Base-by-base conservation (phyloP, 2,329 filamentous ascomycete species). In the Xylaria sp. region DNA sequence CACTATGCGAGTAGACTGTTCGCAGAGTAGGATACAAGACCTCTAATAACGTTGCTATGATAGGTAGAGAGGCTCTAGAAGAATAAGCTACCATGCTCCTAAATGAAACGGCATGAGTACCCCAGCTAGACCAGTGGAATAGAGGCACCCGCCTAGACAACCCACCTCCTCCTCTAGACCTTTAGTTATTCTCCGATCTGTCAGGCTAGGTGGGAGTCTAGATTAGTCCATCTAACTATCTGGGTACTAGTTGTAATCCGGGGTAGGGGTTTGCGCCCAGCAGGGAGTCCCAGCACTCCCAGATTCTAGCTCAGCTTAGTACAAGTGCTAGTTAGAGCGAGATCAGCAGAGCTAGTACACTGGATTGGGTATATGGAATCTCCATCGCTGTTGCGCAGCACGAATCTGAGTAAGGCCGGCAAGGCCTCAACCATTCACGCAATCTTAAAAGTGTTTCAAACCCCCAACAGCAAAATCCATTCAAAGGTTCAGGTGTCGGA, bases 381-480 rank as follows among this genome's bases (percentile, higher is more conserved):
- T 19, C 6, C 14, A 17, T 47, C 14, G 42, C 34, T 36, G 11
- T 47, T 8, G 17, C 14, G 14, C 39, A 42, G 39, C 42, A 4
- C n/a, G 17, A 4, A 19, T 19, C n/a, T 42, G 17, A 14, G 39
- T 17, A 11, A 42, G 8, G 19, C 17, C 19, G 24, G 24, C 24
- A 27, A 27, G 24, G 24, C 4, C 24, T 14, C 24, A 30, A 7
- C 24, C 48, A 30, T 6, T 51, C 24, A 14, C 11, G 48, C 48
- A 30, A 30, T 51, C 48, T 51, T 51, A 51, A 51, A 17, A 30
- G 24, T 51, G 21, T 51, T 51, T 30, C 24, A 51, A 51, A 3
- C 24, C 5, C 47, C 19, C 9, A 30, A 30, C 24, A 14, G 17
- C 24, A 30, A 51, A 51, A 17, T 7, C 17, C 17, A 14, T 51